Base-by-base conservation (phyloP, 2,329 filamentous ascomycete species). In the Apiospora aurea region DNA sequence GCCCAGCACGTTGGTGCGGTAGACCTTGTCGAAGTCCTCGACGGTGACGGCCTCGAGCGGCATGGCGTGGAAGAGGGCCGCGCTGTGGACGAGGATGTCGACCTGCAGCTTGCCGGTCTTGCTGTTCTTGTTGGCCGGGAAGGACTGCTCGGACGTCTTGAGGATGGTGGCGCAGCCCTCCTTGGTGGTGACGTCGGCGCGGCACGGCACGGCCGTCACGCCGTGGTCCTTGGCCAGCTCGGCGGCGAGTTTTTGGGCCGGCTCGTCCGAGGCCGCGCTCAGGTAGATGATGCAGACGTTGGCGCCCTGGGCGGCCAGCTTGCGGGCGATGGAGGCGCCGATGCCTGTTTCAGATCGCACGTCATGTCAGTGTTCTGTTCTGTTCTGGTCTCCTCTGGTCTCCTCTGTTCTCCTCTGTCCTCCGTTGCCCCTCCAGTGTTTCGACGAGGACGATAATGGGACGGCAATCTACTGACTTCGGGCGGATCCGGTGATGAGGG, bases 121-220 rank as follows among this genome's bases (percentile, higher is more conserved):
- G 13, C 84, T 83, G 57, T 13, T 64, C 57, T 64, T 38, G 72
- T 82, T 83, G 21, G 69, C 61, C 4, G 76, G 75, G 67, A 72
- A 82, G n/a, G 85, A 84, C 71, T 84, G 80, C 69, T 86, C 75
- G 71, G 74, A 82, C 79, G 91, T 88, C 74, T 88, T 83, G 43
- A 85, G 81, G 72, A 93, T 78, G 71, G 86, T 82, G 6, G 85
- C 83, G 3, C 87, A 88, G 10, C 87, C 87, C 29, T 85, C 85
- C 66, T 88, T 84, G 21, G 86, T 85, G 74, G 86, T 85, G 77
- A 93, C 87, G 80, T 92, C 90, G 46, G 91, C 90, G 79, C 91
- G 89, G 11, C 92, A 87, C 21, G 85, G 79, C 43, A 88, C 80
- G 67, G 88, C 88, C 72, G 83, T 84, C 75, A 88, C 80, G 34